Evolutionary conservation across 306 rosid genomes (phyloP).

Genomic region (Purshia tridentata): DNA sequence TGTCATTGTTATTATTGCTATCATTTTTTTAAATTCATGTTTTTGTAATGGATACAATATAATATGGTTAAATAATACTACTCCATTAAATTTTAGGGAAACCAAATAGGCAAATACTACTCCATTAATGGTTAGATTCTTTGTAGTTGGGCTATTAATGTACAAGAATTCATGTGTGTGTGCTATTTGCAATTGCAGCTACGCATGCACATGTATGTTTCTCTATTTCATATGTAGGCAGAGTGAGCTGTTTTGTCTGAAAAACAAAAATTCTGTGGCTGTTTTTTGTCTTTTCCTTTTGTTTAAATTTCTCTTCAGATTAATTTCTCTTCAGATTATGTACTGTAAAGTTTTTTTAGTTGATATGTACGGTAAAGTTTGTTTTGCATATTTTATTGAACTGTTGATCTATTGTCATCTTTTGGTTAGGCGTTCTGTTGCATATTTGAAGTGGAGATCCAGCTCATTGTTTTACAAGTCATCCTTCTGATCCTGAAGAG

Average conservation of each 20-base stretch:
- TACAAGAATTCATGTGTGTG: background rate
- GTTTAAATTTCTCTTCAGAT: too few species aligned
- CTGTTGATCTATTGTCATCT: conserved; percentile 1
- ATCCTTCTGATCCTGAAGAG: conserved; percentile 20
- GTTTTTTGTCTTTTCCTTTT: background rate
- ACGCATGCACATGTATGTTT: background rate
- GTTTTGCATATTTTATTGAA: background rate
- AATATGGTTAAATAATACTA: background rate
- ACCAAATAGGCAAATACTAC: background rate
- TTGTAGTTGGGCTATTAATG: background rate
- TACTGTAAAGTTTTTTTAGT: background rate
- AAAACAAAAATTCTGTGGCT: background rate
- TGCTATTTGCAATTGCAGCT: background rate
- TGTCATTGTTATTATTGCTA: too few species aligned
- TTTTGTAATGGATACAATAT: background rate
- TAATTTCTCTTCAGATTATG: background rate
- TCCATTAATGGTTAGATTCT: background rate
- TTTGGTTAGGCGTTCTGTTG: conserved; percentile 24
- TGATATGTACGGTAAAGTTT: background rate
- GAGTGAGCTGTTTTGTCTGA: background rate
- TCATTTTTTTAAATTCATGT: too few species aligned
- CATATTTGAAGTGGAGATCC: conserved; percentile 35
- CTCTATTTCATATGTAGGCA: background rate
- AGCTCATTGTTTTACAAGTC: conserved; percentile 21
- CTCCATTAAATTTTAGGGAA: background rate